Percentiles rank a stretch among this genome's conserved stretches.
Evolutionary conservation across 257 asterid species (phyloP).

Genomic region (Nicotiana tabacum): DNA sequence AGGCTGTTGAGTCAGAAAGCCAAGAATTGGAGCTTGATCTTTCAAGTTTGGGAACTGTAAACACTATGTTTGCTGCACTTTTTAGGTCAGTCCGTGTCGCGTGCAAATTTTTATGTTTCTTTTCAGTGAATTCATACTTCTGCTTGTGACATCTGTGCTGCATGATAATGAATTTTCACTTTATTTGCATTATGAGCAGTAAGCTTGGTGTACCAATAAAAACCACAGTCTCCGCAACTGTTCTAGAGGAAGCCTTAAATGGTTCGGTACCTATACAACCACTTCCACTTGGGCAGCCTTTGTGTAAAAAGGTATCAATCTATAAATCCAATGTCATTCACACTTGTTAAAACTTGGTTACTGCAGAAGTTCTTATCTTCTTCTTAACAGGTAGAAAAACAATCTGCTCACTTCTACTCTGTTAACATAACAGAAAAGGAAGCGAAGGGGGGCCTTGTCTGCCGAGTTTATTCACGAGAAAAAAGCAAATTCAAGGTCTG

Average conservation of each 20-base stretch:
- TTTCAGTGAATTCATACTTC: background rate
- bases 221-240: constrained; percentile 91
- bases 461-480: constrained; percentile 77
- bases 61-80: constrained; percentile 95
- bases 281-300: constrained; percentile 71
- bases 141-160: background rate
- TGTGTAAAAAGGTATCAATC: constrained; percentile 65
- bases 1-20: constrained; percentile 94
- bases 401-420: constrained; percentile 90
- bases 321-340: constrained; percentile 1
- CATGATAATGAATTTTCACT: constrained; percentile 7
- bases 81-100: constrained; percentile 57
- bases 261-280: constrained; percentile 62
- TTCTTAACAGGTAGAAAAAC: constrained; percentile 85
- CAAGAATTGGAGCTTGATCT: constrained; percentile 97
- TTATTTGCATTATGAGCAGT: constrained; percentile 40
- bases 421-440: constrained; percentile 83
- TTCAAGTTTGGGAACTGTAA: constrained; percentile 94
- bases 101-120: constrained; percentile 9
- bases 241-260: constrained; percentile 94
- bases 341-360: constrained; percentile 8
- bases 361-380: constrained; percentile 22
- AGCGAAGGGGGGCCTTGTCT: constrained; percentile 76
- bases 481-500: constrained; percentile 93
- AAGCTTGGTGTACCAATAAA: constrained; percentile 96